Evolutionary conservation across 176 grass and related monocot genomes (phyloP).

Genomic region (Aegilops sharonensis): DNA sequence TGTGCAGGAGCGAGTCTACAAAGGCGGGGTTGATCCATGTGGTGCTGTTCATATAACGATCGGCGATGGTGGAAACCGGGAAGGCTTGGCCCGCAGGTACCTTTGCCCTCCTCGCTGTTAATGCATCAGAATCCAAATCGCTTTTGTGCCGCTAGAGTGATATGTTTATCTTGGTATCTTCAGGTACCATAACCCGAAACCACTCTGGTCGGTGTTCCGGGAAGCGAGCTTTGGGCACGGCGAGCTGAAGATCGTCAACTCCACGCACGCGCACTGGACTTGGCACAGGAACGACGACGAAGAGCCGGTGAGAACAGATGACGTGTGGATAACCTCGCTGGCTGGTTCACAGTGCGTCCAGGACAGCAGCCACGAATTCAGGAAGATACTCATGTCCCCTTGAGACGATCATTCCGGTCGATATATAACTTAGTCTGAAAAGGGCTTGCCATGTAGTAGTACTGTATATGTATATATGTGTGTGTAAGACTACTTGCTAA

Average conservation of each 20-base stretch:
- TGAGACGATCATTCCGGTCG: conserved; percentile 19
- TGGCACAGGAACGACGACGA: conserved; percentile 96
- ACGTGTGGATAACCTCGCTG: conserved; percentile 84
- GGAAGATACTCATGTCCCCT: conserved; percentile 75
- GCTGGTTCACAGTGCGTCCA: conserved; percentile 48
- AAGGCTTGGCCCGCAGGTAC: conserved; percentile 88
- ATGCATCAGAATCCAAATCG: not conserved
- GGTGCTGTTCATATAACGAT: conserved; percentile 91
- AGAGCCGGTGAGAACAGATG: conserved; percentile 72
- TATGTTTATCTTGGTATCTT: not conserved
- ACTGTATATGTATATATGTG: conserved; percentile 22
- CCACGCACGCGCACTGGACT: conserved; percentile 83
- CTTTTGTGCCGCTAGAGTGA: not conserved
- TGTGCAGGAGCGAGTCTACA: conserved; percentile 63
- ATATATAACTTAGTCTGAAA: not conserved
- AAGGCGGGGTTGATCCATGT: conserved; percentile 57
- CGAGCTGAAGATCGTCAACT: conserved; percentile 71
- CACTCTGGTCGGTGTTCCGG: conserved; percentile 88
- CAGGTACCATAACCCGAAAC: conserved; percentile 79
- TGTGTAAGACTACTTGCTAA: conserved; percentile 13
- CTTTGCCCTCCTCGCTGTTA: not conserved
- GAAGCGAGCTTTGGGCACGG: conserved; percentile 98
- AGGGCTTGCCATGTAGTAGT: not conserved
- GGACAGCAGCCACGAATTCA: conserved; percentile 31
- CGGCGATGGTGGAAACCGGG: conserved; percentile 90